Evolutionary conservation across 352 stramenopile species (phyloP).

Genomic region (Phytophthora melonis): DNA sequence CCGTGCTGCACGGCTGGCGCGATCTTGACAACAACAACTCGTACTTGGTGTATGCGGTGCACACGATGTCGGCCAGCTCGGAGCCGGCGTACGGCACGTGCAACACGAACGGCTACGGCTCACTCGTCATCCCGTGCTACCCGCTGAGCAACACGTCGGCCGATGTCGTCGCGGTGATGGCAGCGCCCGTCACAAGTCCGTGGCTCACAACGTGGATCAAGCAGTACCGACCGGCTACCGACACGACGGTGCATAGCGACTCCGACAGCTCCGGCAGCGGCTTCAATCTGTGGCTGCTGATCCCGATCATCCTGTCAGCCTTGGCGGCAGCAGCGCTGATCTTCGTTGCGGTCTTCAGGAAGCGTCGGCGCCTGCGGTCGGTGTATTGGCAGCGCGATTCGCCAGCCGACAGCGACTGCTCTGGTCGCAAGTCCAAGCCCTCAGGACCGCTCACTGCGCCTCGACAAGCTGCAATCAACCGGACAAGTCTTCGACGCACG

Average conservation of each 20-base stretch:
- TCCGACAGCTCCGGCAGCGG: slow-evolving; percentile 15
- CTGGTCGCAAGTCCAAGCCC: slow-evolving; percentile 29
- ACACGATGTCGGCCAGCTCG: slow-evolving; percentile 30
- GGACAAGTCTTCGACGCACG: slow-evolving; percentile 36
- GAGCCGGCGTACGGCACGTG: slow-evolving; percentile 46
- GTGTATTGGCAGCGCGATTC: slow-evolving; percentile 29
- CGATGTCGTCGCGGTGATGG: slow-evolving; percentile 37
- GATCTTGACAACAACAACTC: slow-evolving; percentile 36
- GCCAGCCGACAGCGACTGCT: slow-evolving; percentile 25
- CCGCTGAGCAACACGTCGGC: slow-evolving; percentile 30
- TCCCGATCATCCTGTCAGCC: slow-evolving; percentile 30
- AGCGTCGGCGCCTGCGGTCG: slow-evolving; percentile 25
- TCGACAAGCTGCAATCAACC: slow-evolving; percentile 18
- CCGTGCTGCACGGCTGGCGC: slow-evolving; percentile 36
- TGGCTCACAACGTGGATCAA: slow-evolving; percentile 44
- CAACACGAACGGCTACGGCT: slow-evolving; percentile 39
- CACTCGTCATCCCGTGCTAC: slow-evolving; percentile 56
- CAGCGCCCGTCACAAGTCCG: slow-evolving; percentile 24
- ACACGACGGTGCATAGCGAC: slow-evolving; percentile 29
- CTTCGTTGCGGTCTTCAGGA: slow-evolving; percentile 28
- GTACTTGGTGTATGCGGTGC: slow-evolving; percentile 42
- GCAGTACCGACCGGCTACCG: slow-evolving; percentile 29
- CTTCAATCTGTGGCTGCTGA: slow-evolving; percentile 35
- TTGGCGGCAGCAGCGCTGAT: slow-evolving; percentile 9
- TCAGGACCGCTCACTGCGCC: slow-evolving; percentile 18